Evolutionary conservation across 2,329 filamentous ascomycete species (phyloP), one percentile per base, ranked within the genome.

Genomic region (Alternaria novae-zelandiae): DNA sequence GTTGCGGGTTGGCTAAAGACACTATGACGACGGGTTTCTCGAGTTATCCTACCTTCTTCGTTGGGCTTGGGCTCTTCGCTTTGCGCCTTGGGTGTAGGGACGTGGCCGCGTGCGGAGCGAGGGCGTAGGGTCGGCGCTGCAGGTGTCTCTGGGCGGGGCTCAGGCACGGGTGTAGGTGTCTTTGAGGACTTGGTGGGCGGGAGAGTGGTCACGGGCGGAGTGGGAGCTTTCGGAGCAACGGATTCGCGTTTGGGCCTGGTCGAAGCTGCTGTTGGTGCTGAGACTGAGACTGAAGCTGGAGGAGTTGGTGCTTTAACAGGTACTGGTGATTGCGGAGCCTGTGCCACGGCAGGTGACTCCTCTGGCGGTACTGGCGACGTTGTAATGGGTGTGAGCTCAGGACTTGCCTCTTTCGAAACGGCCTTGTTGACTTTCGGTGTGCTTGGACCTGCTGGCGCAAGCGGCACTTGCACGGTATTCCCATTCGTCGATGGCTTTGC

Each of bases 31-130:
- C 83, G 81, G 21, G 82, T 76, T 56, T 80, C 78, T 21, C 78
- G 79, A 3, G 74, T 65, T 10, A 72, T 66, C 50, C 74, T 74
- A 57, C 73, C 76, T 62, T 76, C 63, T 61, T 83, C 79, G 59
- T 80, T 75, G 45, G 71, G 70, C 60, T 80, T 78, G 11, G 84
- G 82, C 66, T 85, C 83, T 63, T 84, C 83, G 56, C 81, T 83
- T 28, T 84, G 82, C 12, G 84, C 83, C 69, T 85, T 83, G 10
- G 76, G 77, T 7, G 73, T 79, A 15, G 70, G 78, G 23, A 76
- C 72, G 54, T 76, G 77, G 44, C 72, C 71, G 57, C 83, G 81
- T 56, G 83, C 74, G 46, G 79, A 78, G 45, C 82, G 78, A 7
- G 79, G 64, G 57, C 74, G 79, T 53, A 69, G 66, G 17, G 67